A percentile compares a stretch with the other conserved stretches of the same genome.
phyloP scores from a whole-genome alignment of 352 stramenopile genomes.

The Globisporangium paddicum region DNA sequence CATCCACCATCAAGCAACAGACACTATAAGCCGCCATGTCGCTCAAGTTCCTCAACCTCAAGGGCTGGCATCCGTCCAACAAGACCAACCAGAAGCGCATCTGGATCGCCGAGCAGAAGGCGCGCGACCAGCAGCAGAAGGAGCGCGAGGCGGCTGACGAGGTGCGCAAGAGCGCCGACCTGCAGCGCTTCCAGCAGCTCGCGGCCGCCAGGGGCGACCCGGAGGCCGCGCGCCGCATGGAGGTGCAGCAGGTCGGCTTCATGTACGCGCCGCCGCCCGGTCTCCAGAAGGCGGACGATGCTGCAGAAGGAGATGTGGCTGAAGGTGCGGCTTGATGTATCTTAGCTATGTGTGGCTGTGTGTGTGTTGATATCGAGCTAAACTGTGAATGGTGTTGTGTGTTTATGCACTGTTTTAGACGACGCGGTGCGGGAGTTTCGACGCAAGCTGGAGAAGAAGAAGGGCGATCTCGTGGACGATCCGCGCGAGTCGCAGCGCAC shows the following conservation, averaged over 20 bases:
- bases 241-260: conserved; percentile 64
- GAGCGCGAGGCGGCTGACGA: conserved; percentile 65
- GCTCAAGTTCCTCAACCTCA: conserved; percentile 80
- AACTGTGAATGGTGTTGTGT: not conserved
- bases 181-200: conserved; percentile 49
- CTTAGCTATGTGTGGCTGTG: not conserved
- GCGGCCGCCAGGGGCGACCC: conserved; percentile 51
- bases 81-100: conserved; percentile 84
- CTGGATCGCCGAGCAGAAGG: conserved; percentile 80
- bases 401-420: conserved; percentile 21
- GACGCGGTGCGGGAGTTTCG: conserved; percentile 69
- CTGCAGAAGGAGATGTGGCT: conserved; percentile 11
- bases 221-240: conserved; percentile 31
- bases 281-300: conserved; percentile 41
- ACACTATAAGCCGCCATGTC: no score
- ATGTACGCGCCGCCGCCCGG: conserved; percentile 71
- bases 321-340: conserved; percentile 23
- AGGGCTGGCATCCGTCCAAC: conserved; percentile 73
- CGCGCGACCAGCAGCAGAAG: conserved; percentile 33
- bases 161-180: conserved; percentile 55
- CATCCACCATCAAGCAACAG: no score
- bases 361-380: not conserved
- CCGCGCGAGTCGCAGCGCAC: conserved; percentile 28
- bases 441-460: conserved; percentile 40
- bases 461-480: conserved; percentile 6